Base-by-base conservation (phyloP, 2,329 filamentous ascomycete species). In the Calonectria henricotiae region DNA sequence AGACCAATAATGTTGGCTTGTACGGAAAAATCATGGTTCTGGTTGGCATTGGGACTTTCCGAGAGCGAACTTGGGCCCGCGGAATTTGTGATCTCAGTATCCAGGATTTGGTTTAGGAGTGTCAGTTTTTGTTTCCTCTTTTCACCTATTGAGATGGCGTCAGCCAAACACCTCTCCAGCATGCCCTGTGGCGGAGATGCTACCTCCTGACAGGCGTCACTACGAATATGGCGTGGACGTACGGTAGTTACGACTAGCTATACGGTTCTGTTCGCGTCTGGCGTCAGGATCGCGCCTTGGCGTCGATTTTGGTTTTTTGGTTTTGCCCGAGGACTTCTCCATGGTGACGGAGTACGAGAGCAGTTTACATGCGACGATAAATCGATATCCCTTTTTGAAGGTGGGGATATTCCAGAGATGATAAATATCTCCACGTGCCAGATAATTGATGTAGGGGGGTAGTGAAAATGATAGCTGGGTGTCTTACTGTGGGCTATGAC, bases 71-170 rank as follows among this genome's bases (percentile, higher is more conserved):
- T 12, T 54, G 69, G 41, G 7, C 46, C 37, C 5, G 41, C 43
- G 3, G 41, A 11, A 7, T 20, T 35, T 8, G 68, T 32, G 23
- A 37, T 67, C n/a, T 72, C 72, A 15, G 75, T 74, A 2, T 80
- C 80, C 7, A 85, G 74, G 23, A 85, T 75, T 43, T 83, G 79
- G 60, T 83, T 79, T 27, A 85, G 73, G 1, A 85, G 74, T 11
- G 82, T 83, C 41, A 85, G 77, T 72, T 83, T 85, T 73, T 85
- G 82, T 72, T 83, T 85, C 47, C 83, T 79, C 72, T 84, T 85
- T 72, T 84, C 82, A 44, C 84, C 84, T 85, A 44, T 20, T 11
- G 32, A 39, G 62, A 55, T 70, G 61, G 66, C 49, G 71, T 77
- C 65, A 78, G 71, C 60, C 47, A 25, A 9, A 39, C 27, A 46